phyloP scores from a whole-genome alignment of 2,329 filamentous ascomycete species.

The Cladosporium sp. region DNA sequence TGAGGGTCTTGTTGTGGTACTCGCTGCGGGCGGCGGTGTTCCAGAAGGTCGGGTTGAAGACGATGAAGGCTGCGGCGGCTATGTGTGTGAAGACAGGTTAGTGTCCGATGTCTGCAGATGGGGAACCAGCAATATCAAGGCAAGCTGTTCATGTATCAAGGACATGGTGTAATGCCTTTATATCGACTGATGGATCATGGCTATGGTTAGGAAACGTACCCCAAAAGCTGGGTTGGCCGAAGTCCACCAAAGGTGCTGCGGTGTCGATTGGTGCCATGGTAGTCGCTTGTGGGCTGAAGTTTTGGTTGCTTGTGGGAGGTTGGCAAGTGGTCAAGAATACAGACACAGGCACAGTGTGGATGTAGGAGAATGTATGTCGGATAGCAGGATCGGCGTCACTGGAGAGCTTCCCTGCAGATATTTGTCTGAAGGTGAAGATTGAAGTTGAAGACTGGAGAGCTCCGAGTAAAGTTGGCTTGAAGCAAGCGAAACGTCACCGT shows the following conservation, averaged over 20 bases:
- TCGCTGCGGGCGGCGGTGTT: constrained; percentile 88
- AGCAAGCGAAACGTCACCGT: constrained; percentile 5
- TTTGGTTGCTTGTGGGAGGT: constrained; percentile 21
- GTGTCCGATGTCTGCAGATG: not conserved
- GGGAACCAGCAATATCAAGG: not conserved
- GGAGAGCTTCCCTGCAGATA: not conserved
- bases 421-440: not conserved
- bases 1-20: constrained; percentile 87
- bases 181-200: not conserved
- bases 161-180: not conserved
- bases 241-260: constrained; percentile 26
- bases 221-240: constrained; percentile 50
- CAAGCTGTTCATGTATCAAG: not conserved
- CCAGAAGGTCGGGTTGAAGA: constrained; percentile 99
- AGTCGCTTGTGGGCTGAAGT: constrained; percentile 13
- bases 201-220: constrained; percentile 37
- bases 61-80: constrained; percentile 61
- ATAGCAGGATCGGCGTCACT: not conserved
- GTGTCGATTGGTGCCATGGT: constrained; percentile 13
- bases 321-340: not conserved
- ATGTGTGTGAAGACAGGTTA: not conserved
- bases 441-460: not conserved
- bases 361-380: constrained; percentile 23
- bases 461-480: constrained; percentile 6
- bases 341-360: constrained; percentile 27